Conservation (phyloP, 2,329 filamentous ascomycete genomes). For the Leptosphaerulina australis region DNA sequence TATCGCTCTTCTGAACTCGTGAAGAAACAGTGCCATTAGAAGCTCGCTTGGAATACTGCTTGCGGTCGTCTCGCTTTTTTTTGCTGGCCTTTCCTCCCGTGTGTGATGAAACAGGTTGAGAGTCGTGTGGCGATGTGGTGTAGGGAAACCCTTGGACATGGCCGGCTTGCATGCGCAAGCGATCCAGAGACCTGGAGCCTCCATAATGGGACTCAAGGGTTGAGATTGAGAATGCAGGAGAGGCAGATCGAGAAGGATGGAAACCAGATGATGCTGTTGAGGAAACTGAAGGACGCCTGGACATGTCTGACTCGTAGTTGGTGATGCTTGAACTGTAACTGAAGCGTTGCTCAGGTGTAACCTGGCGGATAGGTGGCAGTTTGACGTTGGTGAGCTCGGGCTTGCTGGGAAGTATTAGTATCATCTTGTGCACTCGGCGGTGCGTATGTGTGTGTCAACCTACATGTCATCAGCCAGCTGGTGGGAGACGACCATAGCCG, state of each 20-base stretch:
- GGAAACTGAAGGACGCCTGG: conserved; percentile 16
- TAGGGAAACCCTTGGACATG: conserved; percentile 13
- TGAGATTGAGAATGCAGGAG: conserved; percentile 10
- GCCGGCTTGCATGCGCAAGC: conserved; percentile 9
- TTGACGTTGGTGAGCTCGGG: conserved; percentile 16
- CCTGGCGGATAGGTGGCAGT: conserved; percentile 13
- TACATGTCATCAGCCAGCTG: conserved; percentile 12
- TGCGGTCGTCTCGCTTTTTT: conserved; percentile 20
- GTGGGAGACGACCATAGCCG: conserved; percentile 16
- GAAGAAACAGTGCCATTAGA: conserved; percentile 1
- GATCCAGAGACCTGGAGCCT: not conserved
- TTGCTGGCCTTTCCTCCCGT: conserved; percentile 16
- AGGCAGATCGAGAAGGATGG: conserved; percentile 16
- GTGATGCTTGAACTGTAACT: conserved; percentile 8
- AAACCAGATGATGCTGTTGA: conserved; percentile 15
- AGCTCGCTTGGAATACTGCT: conserved; percentile 12
- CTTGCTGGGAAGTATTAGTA: conserved; percentile 4
- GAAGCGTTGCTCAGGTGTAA: conserved; percentile 10
- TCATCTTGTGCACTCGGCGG: not conserved
- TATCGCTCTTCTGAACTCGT: conserved; percentile 15
- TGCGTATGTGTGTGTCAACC: not conserved
- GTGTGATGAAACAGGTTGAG: conserved; percentile 1
- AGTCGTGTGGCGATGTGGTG: not conserved
- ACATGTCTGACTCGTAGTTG: conserved; percentile 15
- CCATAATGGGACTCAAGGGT: conserved; percentile 9